Evolutionary conservation across 73 alveolate genomes (phyloP), one percentile per base, ranked within the genome.

Genomic region (Symbiodinium natans): DNA sequence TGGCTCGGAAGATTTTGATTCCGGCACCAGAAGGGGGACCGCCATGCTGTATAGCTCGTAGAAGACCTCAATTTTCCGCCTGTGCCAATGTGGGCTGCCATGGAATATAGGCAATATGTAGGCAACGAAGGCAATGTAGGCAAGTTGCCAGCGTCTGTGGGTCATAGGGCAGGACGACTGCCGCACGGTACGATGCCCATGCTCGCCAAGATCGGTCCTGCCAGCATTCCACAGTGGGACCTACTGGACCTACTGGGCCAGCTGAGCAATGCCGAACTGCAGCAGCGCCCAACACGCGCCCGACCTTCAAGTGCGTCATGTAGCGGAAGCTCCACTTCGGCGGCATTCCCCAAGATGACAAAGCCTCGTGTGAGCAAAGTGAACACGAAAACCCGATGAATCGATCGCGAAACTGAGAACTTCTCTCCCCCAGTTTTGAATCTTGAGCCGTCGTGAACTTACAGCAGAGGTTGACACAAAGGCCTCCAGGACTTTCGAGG

Each of bases 41-140:
- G 77, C 46, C 10, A 84, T n/a, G 93, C 93, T 84, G 43, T 84
- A 84, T 17, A 84, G 80, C 80, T 84, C 93, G 15, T 84, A 84
- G 93, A 84, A 84, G 10, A 84, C 92, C 92, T 41, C 86, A 33
- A 23, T 10, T 15, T 5, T 6, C 41, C 36, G 40, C n/a, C n/a
- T 21, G 75, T 56, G 27, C 75, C 75, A 56, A 21, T 56, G 31
- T 56, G 75, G 27, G 31, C 17, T n/a, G n/a, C n/a, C n/a, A n/a
- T n/a, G n/a, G n/a, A n/a, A n/a, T n/a, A n/a, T n/a, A n/a, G n/a
- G n/a, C n/a, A n/a, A n/a, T n/a, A n/a, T n/a, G n/a, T n/a, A 77
- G 33, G 3, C 41, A 29, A 31, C 41, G 52, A 3, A 38, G 17
- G 31, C 33, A 21, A 40, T 1, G 4, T 29, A 34, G 10, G 25